Base-by-base conservation (phyloP, 345 rosid species). In the Corchorus capsularis region DNA sequence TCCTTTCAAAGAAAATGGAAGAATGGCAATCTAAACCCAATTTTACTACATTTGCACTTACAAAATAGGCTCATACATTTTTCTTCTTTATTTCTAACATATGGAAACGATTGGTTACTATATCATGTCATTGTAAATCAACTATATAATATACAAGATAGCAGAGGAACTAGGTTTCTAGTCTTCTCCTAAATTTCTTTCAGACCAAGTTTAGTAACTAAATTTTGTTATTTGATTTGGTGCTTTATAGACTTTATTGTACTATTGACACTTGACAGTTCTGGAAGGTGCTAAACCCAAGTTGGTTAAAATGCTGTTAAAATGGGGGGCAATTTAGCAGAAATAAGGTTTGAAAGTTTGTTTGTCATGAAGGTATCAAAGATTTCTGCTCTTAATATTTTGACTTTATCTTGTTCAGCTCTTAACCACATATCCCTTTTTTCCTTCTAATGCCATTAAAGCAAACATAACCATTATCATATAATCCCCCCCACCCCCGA, bases 401-500 rank as follows among this genome's bases (percentile, higher is more conserved):
- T 13, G 50, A 15, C 59, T 50, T 20, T 27, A 16, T 10, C 34
- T 8, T 32, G 47, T 69, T 50, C 8, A 69, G 57, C 59, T 50
- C 45, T 49, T 32, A 12, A 32, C 49, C 34, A 14, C 32, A 32
- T 8, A 69, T 32, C 32, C 22, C 14, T 12, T 15, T 27, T 41
- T 69, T 69, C 73, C 59, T 69, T 50, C 60, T 8, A 49, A 49
- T 47, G 27, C 57, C 56, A 22, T 47, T 68, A 4, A 69, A 50
- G 73, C 27, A 34, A 52, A 17, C 60, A 50, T 59, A 19, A 49
- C 7, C 45, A 41, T 49, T 27, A 14, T 19, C 72, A 68, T 47
- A 27, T 39, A 49, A 68, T 19, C 72, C 57, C 72, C 47, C 9
- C 73, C n/a, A n/a, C n/a, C n/a, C n/a, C n/a, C n/a, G n/a, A n/a